Conservation (phyloP, 1,284 basidiomycete genomes). For the Testicularia cyperi region DNA sequence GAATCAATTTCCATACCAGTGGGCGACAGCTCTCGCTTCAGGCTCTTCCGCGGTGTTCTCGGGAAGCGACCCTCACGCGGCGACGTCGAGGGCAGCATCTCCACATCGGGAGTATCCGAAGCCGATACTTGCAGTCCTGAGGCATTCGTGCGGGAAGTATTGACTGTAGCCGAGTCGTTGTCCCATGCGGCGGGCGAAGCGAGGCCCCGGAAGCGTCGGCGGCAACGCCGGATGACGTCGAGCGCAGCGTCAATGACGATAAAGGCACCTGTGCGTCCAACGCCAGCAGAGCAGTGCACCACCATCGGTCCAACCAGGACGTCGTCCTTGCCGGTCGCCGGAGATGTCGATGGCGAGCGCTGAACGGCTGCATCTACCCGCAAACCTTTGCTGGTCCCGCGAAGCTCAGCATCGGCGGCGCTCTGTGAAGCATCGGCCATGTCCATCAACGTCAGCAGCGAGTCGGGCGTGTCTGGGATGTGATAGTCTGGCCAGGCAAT, state of each 20-base stretch:
- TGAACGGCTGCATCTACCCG: too few species aligned
- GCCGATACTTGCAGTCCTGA: not conserved
- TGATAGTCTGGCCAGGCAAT: constrained; percentile 59
- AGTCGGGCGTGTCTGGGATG: constrained; percentile 48
- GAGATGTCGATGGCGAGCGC: too few species aligned
- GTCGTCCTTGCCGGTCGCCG: not conserved
- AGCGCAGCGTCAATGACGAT: constrained; percentile 52
- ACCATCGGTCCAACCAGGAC: constrained; percentile 41
- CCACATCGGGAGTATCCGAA: constrained; percentile 17
- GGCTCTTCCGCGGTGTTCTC: constrained; percentile 22
- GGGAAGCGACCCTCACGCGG: constrained; percentile 15
- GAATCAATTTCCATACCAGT: constrained; percentile 45
- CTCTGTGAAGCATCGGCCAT: constrained; percentile 39
- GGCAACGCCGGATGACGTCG: constrained; percentile 38
- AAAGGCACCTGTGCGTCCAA: constrained; percentile 55
- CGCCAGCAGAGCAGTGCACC: constrained; percentile 59
- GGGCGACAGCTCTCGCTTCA: constrained; percentile 50
- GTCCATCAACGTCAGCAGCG: constrained; percentile 45
- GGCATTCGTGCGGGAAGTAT: not conserved
- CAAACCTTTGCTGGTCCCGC: not conserved
- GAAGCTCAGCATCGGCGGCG: constrained; percentile 28
- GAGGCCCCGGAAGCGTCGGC: constrained; percentile 2
- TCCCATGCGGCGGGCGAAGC: constrained; percentile 19
- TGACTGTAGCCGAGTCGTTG: constrained; percentile 3
- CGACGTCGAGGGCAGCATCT: constrained; percentile 23